Base-by-base conservation (phyloP, 768 basidiomycete genomes). In the Naganishia vishniacii region DNA sequence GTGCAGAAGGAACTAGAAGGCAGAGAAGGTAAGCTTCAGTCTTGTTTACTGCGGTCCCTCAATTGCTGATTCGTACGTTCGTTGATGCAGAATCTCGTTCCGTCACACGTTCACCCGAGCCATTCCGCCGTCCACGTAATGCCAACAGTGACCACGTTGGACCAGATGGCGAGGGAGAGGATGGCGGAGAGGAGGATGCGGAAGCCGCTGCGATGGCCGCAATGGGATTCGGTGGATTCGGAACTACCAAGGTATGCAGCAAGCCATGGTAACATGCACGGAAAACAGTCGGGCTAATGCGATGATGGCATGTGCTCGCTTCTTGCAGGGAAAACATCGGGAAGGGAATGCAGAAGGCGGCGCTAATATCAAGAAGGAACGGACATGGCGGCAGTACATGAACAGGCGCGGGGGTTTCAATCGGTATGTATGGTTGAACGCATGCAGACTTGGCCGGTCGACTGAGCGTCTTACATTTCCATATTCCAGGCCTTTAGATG, bases 351-450 rank as follows among this genome's bases (percentile, higher is more conserved):
- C 69, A 32, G 73, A 73, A 18, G 74, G 76, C 29, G 70, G 63
- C 4, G 73, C 68, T 9, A 65, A 72, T 28, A 67, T 75, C 45
- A 67, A 73, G 82, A 91, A 90, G 79, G 84, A 83, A 62, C 81
- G 91, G 65, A 93, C 90, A 26, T 94, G 91, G 93, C 82, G 91
- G 68, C 94, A 98, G 78, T 99, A 99, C 77, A 99, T 99, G 94
- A 97, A 97, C 77, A 84, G 91, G 85, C 75, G 63, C 72, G 69
- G 70, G 31, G 73, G 72, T 41, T 69, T 71, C 68, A 68, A 56
- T 77, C 56, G 65, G 65, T 66, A 53, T 31, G 65, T 66, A 11
- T 11, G 7, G 23, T n/a, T n/a, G n/a, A n/a, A n/a, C n/a, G n/a
- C n/a, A n/a, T n/a, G n/a, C n/a, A n/a, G n/a, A n/a, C n/a, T n/a